Evolutionary conservation across 805 yeast genomes (phyloP).

Genomic region (Candida wancherniae): DNA sequence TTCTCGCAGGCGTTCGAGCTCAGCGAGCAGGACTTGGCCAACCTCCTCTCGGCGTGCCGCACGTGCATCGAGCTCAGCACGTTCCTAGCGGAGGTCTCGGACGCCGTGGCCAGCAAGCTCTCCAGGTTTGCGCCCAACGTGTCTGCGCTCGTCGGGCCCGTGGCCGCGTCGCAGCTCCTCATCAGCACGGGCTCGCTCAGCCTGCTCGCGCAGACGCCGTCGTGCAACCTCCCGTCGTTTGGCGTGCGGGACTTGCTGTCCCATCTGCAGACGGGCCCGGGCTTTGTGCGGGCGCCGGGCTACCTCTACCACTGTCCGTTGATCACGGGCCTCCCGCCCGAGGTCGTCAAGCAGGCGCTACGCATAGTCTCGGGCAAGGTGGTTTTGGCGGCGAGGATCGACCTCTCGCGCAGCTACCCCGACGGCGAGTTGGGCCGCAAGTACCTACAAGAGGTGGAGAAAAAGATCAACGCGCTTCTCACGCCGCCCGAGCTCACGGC

Average conservation of each 20-base stretch:
- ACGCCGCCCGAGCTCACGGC: constrained; percentile 69
- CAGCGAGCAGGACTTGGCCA: constrained; percentile 28
- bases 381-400: constrained; percentile 79
- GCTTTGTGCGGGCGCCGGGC: constrained; percentile 57
- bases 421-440: constrained; percentile 54
- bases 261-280: constrained; percentile 19
- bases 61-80: constrained; percentile 43
- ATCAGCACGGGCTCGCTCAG: constrained; percentile 64
- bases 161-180: constrained; percentile 68
- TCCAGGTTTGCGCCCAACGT: constrained; percentile 73
- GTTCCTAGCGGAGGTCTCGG: constrained; percentile 40
- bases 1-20: constrained; percentile 7
- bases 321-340: constrained; percentile 55
- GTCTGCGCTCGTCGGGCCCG: constrained; percentile 64
- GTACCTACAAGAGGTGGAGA: constrained; percentile 56
- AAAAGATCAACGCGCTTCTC: constrained; percentile 63
- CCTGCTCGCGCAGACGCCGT: constrained; percentile 63
- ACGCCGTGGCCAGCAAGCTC: constrained; percentile 54
- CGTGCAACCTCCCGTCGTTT: constrained; percentile 78
- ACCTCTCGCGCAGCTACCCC: constrained; percentile 39
- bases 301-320: constrained; percentile 58
- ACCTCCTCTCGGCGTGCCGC: constrained; percentile 43
- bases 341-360: constrained; percentile 61
- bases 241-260: constrained; percentile 49
- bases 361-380: constrained; percentile 77